Evolutionary conservation across 768 basidiomycete species (phyloP).

Genomic region (Boletus subcaerulescens): DNA sequence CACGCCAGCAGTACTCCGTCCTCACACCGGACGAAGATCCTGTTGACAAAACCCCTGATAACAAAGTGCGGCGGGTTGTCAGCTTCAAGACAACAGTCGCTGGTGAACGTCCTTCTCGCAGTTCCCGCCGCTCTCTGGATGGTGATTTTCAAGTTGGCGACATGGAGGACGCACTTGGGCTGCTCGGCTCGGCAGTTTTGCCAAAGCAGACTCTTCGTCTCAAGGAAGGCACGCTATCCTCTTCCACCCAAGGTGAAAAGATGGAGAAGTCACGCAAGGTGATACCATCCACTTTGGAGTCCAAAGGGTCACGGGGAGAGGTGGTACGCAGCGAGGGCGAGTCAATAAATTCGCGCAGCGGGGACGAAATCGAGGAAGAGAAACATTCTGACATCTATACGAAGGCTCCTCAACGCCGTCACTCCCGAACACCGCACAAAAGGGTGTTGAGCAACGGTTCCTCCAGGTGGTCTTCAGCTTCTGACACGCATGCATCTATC

Average conservation of each 20-base stretch:
- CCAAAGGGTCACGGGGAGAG: not conserved
- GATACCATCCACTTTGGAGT: conserved; percentile 8
- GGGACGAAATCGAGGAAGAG: not conserved
- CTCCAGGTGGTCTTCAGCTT: conserved; percentile 13
- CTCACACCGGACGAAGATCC: not conserved
- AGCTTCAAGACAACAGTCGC: not conserved
- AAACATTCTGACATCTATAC: conserved; percentile 13
- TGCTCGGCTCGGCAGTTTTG: not conserved
- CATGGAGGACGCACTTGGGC: not conserved
- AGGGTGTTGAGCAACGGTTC: not conserved
- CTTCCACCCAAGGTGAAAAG: not conserved
- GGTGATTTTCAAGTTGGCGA: not conserved
- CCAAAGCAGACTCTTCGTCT: not conserved
- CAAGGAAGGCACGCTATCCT: not conserved
- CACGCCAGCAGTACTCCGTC: not conserved
- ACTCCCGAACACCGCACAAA: conserved; percentile 3
- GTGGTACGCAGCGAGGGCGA: not conserved
- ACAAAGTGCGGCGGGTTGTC: not conserved
- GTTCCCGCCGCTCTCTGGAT: not conserved
- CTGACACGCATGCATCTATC: conserved; percentile 35
- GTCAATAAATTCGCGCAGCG: not conserved
- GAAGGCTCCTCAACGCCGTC: conserved; percentile 15
- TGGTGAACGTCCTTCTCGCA: not conserved
- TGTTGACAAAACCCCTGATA: not conserved
- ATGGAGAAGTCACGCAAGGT: not conserved